phyloP scores from a whole-genome alignment of 2,329 filamentous ascomycete species.

The Trichoderma guizhouense region DNA sequence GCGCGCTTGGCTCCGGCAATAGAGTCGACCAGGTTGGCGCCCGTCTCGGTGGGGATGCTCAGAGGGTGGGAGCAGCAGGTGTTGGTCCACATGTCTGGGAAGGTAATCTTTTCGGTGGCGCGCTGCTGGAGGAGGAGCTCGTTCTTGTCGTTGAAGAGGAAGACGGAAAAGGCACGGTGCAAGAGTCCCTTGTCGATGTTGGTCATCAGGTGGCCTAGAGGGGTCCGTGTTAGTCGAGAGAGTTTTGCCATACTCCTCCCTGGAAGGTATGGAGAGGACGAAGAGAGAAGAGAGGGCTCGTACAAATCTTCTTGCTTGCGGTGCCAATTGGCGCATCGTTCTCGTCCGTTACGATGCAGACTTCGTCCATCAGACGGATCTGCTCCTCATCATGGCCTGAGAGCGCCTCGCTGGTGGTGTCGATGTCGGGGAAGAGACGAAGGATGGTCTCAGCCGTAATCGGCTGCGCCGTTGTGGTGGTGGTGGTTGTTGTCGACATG shows the following conservation, averaged over 20 bases:
- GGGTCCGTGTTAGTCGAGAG: background rate
- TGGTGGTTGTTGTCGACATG: constrained; percentile 33
- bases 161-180: constrained; percentile 95
- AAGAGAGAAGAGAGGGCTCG: constrained; percentile 30
- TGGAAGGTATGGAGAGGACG: background rate
- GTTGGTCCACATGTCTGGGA: constrained; percentile 99
- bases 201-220: constrained; percentile 88
- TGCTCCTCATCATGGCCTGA: constrained; percentile 96
- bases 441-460: constrained; percentile 86
- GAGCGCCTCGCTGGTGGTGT: constrained; percentile 69
- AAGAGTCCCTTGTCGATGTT: constrained; percentile 96
- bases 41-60: constrained; percentile 86
- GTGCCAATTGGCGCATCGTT: constrained; percentile 91
- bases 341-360: constrained; percentile 94
- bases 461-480: constrained; percentile 52
- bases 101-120: constrained; percentile 95
- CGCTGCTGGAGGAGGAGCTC: constrained; percentile 92
- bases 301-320: constrained; percentile 97
- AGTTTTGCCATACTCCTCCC: background rate
- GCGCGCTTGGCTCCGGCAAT: constrained; percentile 85
- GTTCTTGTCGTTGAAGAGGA: constrained; percentile 94
- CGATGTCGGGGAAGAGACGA: constrained; percentile 80
- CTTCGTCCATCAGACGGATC: constrained; percentile 96
- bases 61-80: constrained; percentile 98
- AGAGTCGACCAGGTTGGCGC: constrained; percentile 73